Evolutionary conservation across 2,329 filamentous ascomycete genomes (phyloP).

Genomic region (Phyllosticta citribraziliensis): DNA sequence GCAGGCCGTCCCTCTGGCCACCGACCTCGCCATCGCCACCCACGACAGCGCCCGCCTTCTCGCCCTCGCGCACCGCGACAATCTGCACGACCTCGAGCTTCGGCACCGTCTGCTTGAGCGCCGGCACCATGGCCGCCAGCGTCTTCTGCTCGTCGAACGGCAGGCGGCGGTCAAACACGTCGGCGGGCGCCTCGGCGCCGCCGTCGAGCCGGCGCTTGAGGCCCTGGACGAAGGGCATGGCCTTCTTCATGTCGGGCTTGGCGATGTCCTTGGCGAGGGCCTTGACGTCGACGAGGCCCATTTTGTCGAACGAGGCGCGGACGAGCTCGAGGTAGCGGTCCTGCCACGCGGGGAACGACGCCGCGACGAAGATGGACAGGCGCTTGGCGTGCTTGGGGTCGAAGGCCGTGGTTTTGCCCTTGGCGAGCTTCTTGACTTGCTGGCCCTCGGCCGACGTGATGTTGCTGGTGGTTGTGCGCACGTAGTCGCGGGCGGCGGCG

Average conservation of each 20-base stretch:
- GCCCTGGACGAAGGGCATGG: constrained; percentile 88
- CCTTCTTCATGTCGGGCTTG: constrained; percentile 92
- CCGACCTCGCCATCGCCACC: constrained; percentile 46
- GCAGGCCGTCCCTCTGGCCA: constrained; percentile 39
- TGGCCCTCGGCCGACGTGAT: constrained; percentile 78
- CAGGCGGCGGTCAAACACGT: constrained; percentile 74
- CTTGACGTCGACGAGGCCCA: constrained; percentile 68
- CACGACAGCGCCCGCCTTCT: constrained; percentile 52
- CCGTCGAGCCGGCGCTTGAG: constrained; percentile 72
- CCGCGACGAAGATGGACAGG: constrained; percentile 74
- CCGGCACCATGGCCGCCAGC: constrained; percentile 66
- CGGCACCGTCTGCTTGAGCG: constrained; percentile 66
- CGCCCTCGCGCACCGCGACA: constrained; percentile 59
- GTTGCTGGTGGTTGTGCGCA: constrained; percentile 61
- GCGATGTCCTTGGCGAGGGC: constrained; percentile 65
- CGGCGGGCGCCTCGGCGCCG: constrained; percentile 50
- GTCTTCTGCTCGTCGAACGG: constrained; percentile 75
- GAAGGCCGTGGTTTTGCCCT: constrained; percentile 77
- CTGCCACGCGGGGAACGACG: constrained; percentile 82
- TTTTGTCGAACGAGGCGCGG: constrained; percentile 56
- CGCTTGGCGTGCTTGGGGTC: constrained; percentile 90
- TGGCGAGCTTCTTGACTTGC: constrained; percentile 80
- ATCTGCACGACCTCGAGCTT: constrained; percentile 61
- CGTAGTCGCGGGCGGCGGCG: constrained; percentile 72
- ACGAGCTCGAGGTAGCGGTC: constrained; percentile 78